These are phyloP conservation scores for Neurospora sp. DNA, from an alignment of 495 filamentous ascomycete species.

Conservation along the genomic window DNA sequence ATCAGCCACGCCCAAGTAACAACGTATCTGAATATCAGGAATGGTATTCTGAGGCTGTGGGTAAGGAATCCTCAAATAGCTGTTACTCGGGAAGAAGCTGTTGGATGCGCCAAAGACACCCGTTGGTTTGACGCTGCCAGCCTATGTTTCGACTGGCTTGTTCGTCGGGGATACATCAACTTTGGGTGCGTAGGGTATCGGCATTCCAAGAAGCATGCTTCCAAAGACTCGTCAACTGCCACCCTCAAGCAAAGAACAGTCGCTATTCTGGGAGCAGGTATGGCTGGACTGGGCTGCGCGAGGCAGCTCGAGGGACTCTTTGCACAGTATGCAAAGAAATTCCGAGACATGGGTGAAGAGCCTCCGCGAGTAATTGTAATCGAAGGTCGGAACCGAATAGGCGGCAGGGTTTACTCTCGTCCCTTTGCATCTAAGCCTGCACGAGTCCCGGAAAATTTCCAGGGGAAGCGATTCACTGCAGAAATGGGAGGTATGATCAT, in stretches of 20 bases:
- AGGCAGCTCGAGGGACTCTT: conserved; percentile 82
- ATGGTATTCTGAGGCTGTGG: conserved; percentile 90
- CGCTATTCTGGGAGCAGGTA: conserved; percentile 86
- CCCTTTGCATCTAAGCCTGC: conserved; percentile 44
- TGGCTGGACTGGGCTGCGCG: conserved; percentile 85
- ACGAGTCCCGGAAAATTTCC: conserved; percentile 17
- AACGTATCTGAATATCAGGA: conserved; percentile 93
- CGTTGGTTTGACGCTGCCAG: conserved; percentile 87
- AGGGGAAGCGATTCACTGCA: conserved; percentile 64
- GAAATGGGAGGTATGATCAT: conserved; percentile 98
- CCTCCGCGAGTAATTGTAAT: conserved; percentile 69
- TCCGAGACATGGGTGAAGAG: conserved; percentile 50
- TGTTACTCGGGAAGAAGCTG: conserved; percentile 79
- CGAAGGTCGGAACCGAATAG: conserved; percentile 78
- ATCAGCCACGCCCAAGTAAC: conserved; percentile 86
- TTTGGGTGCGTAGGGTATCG: conserved; percentile 71
- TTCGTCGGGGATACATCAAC: conserved; percentile 90
- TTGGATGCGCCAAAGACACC: conserved; percentile 82
- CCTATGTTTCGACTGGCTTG: conserved; percentile 86
- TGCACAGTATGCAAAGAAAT: conserved; percentile 58
- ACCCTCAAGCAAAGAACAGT: conserved; percentile 52
- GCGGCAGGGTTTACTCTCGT: conserved; percentile 93
- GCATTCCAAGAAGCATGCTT: conserved; percentile 19
- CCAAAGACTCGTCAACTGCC: conserved; percentile 14
- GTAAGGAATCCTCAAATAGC: conserved; percentile 77